Evolutionary conservation across 2,329 filamentous ascomycete species (phyloP).

Genomic region (Alternaria ventricosa): DNA sequence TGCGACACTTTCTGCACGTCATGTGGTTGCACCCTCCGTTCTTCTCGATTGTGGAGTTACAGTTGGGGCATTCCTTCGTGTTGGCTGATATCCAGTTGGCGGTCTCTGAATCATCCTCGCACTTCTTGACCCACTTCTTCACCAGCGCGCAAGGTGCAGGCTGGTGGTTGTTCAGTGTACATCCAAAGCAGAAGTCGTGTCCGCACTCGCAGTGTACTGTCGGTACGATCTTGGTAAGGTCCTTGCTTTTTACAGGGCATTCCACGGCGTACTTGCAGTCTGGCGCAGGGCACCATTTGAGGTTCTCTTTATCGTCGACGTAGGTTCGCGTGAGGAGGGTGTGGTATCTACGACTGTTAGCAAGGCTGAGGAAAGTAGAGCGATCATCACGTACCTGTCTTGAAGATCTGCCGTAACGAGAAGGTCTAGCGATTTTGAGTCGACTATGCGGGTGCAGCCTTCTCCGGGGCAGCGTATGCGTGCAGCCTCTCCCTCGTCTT

Average conservation of each 20-base stretch:
- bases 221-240: constrained; percentile 83
- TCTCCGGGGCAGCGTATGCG: constrained; percentile 92
- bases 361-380: background rate
- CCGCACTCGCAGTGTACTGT: constrained; percentile 87
- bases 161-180: constrained; percentile 86
- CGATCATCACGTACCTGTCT: constrained; percentile 55
- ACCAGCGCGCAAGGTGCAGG: constrained; percentile 90
- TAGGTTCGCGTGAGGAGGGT: constrained; percentile 90
- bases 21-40: constrained; percentile 98
- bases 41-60: constrained; percentile 97
- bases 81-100: constrained; percentile 99
- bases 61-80: constrained; percentile 97
- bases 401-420: constrained; percentile 67
- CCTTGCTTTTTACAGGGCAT: constrained; percentile 85
- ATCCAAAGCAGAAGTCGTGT: constrained; percentile 94
- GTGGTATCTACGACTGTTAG: constrained; percentile 68
- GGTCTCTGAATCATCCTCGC: constrained; percentile 96
- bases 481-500: constrained; percentile 92
- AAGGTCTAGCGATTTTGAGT: constrained; percentile 84
- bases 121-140: constrained; percentile 97
- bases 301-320: constrained; percentile 92
- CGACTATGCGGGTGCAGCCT: constrained; percentile 86
- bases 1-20: constrained; percentile 94
- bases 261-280: constrained; percentile 94
- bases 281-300: constrained; percentile 98